Evolutionary conservation across 768 basidiomycete genomes (phyloP).

Genomic region (Trametes gibbosa): DNA sequence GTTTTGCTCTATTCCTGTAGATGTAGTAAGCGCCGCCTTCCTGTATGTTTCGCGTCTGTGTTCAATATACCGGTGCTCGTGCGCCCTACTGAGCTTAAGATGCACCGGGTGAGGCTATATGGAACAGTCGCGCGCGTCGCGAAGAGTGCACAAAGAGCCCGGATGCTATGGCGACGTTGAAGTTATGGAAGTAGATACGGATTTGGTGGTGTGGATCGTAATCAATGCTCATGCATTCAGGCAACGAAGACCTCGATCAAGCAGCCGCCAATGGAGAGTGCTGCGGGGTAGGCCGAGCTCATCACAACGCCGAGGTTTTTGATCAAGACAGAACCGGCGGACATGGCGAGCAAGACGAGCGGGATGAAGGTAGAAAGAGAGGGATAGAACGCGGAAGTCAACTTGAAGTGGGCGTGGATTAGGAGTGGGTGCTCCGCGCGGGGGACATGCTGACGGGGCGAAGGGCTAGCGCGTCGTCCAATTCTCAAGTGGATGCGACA

Average conservation of each 20-base stretch:
- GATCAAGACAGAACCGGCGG: background rate
- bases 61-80: background rate
- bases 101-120: too few relatives aligned
- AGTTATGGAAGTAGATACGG: conserved; percentile 16
- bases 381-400: background rate
- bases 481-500: too few relatives aligned
- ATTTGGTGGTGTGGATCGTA: conserved; percentile 4
- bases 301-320: background rate
- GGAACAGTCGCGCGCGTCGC: too few relatives aligned
- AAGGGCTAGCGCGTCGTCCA: too few relatives aligned
- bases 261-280: conserved; percentile 5
- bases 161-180: background rate
- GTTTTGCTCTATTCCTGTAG: background rate
- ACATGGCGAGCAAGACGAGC: background rate
- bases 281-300: conserved; percentile 9
- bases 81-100: too few relatives aligned
- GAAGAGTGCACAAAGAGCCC: background rate
- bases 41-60: background rate
- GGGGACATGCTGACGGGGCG: too few relatives aligned
- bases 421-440: too few relatives aligned
- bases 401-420: too few relatives aligned
- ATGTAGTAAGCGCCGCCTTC: background rate
- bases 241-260: conserved; percentile 13
- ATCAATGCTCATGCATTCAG: background rate
- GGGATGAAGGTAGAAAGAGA: background rate